Evolutionary conservation across 148 eudicot genomes (phyloP), one percentile per base, ranked within the genome.

Genomic region (Persicaria maculosa): DNA sequence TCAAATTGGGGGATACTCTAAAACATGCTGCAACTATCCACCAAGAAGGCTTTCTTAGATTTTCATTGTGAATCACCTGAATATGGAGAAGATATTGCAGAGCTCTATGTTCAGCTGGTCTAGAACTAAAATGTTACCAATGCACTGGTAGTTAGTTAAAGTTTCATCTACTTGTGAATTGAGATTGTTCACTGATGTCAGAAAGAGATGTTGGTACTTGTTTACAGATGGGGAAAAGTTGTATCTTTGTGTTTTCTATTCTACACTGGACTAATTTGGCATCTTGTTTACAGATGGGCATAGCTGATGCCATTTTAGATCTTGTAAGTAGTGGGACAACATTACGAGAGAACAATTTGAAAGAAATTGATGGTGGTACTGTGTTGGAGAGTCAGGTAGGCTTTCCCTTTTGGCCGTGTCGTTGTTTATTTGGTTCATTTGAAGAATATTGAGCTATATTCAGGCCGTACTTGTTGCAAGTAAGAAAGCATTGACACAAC

Each of bases 291-390:
- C 73, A 94, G 98, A 94, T 94, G 98, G 98, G 98, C 59, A 94
- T 88, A 79, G 97, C 98, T 71, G 98, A 94, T 86, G 98, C 98
- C 74, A 94, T 94, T 75, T 87, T 94, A 75, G 98, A 94, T 81
- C 98, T 94, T 79, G 98, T 94, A 76, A 88, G 98, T 78, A 94
- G 98, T 73, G 98, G 98, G 75, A 90, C 92, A 72, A 94, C 98
- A 25, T 77, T 91, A 74, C 84, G 82, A 80, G 98, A 94, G 78
- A 94, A 94, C 80, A 91, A 94, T 80, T 76, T 94, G 80, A 94
- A 94, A 88, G 98, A 94, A 81, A 88, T 94, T 75, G 93, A 94
- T 77, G 97, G 98, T 11, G 98, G 98, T 71, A 75, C 81, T 74
- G 83, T 91, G 72, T 78, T 93, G 82, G 79, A 89, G 79, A 93